A percentile compares a stretch with the other conserved stretches of the same genome.
Conservation (phyloP, 1,139 yeast genomes). For the Hyphopichia pseudoburtonii region DNA sequence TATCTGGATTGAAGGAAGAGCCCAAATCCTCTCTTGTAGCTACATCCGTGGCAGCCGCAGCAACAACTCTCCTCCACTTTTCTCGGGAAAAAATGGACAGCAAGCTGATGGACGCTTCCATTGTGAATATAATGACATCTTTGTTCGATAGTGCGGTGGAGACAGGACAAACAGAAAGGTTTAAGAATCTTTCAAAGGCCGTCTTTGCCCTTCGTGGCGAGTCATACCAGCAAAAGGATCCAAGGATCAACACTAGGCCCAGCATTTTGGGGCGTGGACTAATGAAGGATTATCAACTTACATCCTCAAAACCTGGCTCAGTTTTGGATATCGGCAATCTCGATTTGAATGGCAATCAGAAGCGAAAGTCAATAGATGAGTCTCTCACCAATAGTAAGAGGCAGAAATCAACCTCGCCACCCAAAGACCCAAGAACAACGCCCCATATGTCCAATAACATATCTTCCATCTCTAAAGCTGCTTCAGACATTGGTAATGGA, state of each 20-base stretch:
- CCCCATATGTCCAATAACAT: constrained; percentile 6
- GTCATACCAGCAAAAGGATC: not conserved
- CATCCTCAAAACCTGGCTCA: not conserved
- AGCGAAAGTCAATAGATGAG: constrained; percentile 5
- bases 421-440: constrained; percentile 5
- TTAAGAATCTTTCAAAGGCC: constrained; percentile 34
- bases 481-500: constrained; percentile 14
- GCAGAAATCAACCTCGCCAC: constrained; percentile 7
- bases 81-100: constrained; percentile 11
- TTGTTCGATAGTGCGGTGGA: constrained; percentile 3
- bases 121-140: constrained; percentile 27
- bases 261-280: not conserved
- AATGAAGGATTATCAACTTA: not conserved
- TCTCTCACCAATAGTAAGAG: constrained; percentile 5
- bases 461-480: constrained; percentile 12
- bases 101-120: constrained; percentile 20
- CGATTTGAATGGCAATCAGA: constrained; percentile 1
- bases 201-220: not conserved
- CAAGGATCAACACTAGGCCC: not conserved
- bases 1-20: constrained; percentile 32
- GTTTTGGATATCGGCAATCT: constrained; percentile 1
- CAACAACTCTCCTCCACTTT: constrained; percentile 29
- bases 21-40: constrained; percentile 40
- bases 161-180: constrained; percentile 27
- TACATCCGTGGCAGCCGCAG: constrained; percentile 38